A percentile compares a stretch with the other conserved stretches of the same genome.
These are phyloP conservation scores for Golubevia sp. DNA, from an alignment of 1,284 basidiomycete species.

Conservation along the genomic window DNA sequence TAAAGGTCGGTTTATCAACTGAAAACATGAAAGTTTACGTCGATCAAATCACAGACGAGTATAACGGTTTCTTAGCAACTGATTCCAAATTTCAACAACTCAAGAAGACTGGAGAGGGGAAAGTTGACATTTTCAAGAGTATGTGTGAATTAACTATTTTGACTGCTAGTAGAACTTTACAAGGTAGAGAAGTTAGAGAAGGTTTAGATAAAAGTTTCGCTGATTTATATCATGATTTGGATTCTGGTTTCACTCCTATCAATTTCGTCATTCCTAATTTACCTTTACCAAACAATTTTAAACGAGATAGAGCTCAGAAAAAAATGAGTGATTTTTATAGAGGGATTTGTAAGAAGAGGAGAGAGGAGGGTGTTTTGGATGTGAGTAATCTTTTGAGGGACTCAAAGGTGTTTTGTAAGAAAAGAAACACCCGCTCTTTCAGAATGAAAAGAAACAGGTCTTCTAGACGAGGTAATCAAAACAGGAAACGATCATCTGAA, in stretches of 20 bases:
- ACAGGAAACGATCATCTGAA: too few relatives aligned
- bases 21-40: slow-evolving; percentile 93
- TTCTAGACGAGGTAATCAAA: too few relatives aligned
- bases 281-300: slow-evolving; percentile 84
- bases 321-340: slow-evolving; percentile 95
- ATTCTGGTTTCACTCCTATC: slow-evolving; percentile 68
- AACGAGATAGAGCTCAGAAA: slow-evolving; percentile 84
- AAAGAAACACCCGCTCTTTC: too few relatives aligned
- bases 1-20: slow-evolving; percentile 78
- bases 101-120: neutral
- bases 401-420: neutral
- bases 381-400: slow-evolving; percentile 3
- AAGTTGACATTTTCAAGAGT: slow-evolving; percentile 67
- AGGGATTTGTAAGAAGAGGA: slow-evolving; percentile 80
- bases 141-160: slow-evolving; percentile 93
- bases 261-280: slow-evolving; percentile 93
- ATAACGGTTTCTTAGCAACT: slow-evolving; percentile 23
- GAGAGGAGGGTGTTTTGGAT: slow-evolving; percentile 63
- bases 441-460: too few relatives aligned
- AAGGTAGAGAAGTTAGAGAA: slow-evolving; percentile 85
- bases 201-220: slow-evolving; percentile 83
- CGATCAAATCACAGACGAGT: slow-evolving; percentile 77
- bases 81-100: slow-evolving; percentile 68
- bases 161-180: slow-evolving; percentile 88
- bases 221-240: slow-evolving; percentile 83